A percentile compares a stretch with the other conserved stretches of the same genome.
Evolutionary conservation across 2,329 filamentous ascomycete genomes (phyloP).

Genomic region (Dactylellina drechsleri): DNA sequence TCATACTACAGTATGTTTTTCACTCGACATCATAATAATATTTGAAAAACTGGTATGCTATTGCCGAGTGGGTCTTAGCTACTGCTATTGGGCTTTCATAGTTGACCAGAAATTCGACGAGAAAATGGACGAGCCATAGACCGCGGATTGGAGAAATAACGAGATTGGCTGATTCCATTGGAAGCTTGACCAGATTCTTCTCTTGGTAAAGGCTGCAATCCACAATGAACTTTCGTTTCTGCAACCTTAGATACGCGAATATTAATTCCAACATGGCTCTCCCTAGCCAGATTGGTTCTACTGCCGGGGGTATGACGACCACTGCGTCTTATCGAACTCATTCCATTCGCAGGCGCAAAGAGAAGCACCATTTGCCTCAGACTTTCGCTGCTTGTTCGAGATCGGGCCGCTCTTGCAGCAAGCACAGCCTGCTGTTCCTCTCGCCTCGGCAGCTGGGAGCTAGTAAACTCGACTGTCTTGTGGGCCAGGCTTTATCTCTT

Average conservation of each 20-base stretch:
- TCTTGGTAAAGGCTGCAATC: neutral
- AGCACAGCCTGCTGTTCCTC: conserved; percentile 9
- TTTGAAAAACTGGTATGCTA: conserved; percentile 21
- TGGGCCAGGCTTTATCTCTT: neutral
- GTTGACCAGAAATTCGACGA: neutral
- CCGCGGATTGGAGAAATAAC: conserved; percentile 6
- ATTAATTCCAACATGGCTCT: conserved; percentile 14
- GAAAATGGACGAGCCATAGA: conserved; percentile 8
- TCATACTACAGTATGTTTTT: conserved; percentile 9
- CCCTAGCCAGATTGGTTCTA: conserved; percentile 10
- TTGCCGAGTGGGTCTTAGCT: conserved; percentile 23
- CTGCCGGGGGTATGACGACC: conserved; percentile 1
- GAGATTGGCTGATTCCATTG: conserved; percentile 21
- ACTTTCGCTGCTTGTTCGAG: conserved; percentile 31
- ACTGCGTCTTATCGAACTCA: conserved; percentile 20
- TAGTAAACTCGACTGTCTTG: neutral
- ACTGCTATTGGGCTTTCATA: neutral
- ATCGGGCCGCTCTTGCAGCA: conserved; percentile 37
- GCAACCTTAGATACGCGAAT: conserved; percentile 30
- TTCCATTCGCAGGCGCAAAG: conserved; percentile 16
- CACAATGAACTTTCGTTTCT: neutral
- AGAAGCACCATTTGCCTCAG: conserved; percentile 20
- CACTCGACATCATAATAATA: conserved; percentile 14
- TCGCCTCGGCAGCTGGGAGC: conserved; percentile 8
- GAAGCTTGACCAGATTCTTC: conserved; percentile 1